Conservation (phyloP, 257 asterid species). For the Solanum medicagineum region DNA sequence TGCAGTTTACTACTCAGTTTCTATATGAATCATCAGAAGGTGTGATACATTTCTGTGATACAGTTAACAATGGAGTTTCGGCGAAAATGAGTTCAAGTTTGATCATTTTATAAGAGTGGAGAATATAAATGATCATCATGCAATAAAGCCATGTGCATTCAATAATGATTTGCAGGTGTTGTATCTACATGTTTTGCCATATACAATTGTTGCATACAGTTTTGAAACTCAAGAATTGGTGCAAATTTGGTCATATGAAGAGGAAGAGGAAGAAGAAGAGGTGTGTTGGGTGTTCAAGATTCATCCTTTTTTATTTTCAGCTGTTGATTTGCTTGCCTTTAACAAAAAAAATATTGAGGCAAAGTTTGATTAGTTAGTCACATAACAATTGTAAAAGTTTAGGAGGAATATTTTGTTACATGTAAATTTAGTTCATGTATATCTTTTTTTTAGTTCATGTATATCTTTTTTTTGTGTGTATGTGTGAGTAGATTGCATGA, state of each 20-base stretch:
- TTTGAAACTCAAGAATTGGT: slow-evolving; percentile 5
- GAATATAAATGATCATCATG: background rate
- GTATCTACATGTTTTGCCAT: slow-evolving; percentile 2
- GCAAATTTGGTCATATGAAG: background rate
- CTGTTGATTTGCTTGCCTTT: background rate
- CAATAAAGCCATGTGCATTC: slow-evolving; percentile 8
- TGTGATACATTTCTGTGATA: background rate
- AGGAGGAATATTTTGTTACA: too few relatives aligned
- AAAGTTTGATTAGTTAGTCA: background rate
- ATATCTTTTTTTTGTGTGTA: too few relatives aligned
- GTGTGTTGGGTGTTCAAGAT: background rate
- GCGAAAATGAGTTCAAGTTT: background rate
- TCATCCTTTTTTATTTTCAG: slow-evolving; percentile 2
- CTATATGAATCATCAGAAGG: slow-evolving; percentile 19
- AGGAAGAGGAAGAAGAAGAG: background rate
- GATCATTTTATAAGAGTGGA: background rate
- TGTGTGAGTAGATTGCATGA: too few relatives aligned
- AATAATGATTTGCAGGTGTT: slow-evolving; percentile 12
- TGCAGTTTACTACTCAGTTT: background rate
- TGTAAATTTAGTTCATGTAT: too few relatives aligned
- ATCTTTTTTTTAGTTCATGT: too few relatives aligned
- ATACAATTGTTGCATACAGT: slow-evolving; percentile 6
- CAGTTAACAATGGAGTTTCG: background rate
- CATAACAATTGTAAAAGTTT: too few relatives aligned
- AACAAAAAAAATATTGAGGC: background rate